Base-by-base conservation (phyloP, 164 flowering plant genomes). In the Kingdonia uniflora region DNA sequence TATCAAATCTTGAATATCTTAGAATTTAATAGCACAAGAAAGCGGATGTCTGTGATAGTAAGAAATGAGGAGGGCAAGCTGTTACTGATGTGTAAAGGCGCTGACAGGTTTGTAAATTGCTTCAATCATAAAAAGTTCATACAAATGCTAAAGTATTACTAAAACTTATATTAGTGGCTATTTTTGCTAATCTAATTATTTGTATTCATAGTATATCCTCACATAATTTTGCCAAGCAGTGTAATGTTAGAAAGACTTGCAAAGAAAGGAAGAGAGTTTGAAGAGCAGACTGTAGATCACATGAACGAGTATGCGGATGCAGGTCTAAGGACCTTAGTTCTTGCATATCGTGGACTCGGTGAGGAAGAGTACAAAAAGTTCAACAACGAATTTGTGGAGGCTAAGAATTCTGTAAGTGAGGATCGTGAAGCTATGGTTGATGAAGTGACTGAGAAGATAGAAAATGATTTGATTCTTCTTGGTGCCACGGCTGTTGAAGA, bases 401-500 rank as follows among this genome's bases (percentile, higher is more conserved):
- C 96, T 40, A 89, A 81, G 66, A 88, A 75, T 60, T 74, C 83
- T 8, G 78, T 94, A 7, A 78, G 79, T 68, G 85, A 74, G 14
- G 84, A 89, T 52, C 79, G 78, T 20, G 95, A 88, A 23, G 44
- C 71, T 52, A 57, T 75, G 69, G 68, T 94, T 64, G 99, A 87
- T 55, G 80, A 75, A 64, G 80, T 68, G 23, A 60, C 90, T 41
- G 85, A 81, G 38, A 70, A 56, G 42, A 69, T 89, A 23, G 99
- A 94, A 63, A 86, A 63, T 66, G 81, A 85, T 71, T 66, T 94
- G 71, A 78, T 84, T 70, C 99, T 94, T 74, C 82, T 94, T 22
- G 99, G 99, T 53, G 91, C 97, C 16, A 89, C 99, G 29, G 99
- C 97, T 50, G 99, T 94, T 37, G 99, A 94, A 76, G 99, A 94